phyloP scores from a whole-genome alignment of 1,284 basidiomycete species.

The Schizophyllum amplum region DNA sequence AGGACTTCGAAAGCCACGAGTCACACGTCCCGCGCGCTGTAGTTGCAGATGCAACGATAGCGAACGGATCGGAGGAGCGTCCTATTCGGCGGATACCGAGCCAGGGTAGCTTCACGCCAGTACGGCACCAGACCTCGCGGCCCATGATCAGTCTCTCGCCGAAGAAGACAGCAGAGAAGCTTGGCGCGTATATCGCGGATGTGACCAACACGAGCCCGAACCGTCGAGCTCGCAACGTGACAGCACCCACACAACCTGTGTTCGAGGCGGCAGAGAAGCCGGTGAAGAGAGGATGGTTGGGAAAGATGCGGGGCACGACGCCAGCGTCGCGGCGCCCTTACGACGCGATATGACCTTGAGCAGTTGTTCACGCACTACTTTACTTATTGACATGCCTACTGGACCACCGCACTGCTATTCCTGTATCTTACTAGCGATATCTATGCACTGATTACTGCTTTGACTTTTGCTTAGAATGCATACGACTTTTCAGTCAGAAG shows the following conservation, averaged over 20 bases:
- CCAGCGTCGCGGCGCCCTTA: slow-evolving; percentile 17
- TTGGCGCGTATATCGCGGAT: slow-evolving; percentile 42
- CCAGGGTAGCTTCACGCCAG: slow-evolving; percentile 65
- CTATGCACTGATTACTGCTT: not conserved
- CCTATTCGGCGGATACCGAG: slow-evolving; percentile 43
- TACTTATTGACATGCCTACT: slow-evolving; percentile 1
- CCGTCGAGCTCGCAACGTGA: slow-evolving; percentile 23
- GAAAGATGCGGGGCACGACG: slow-evolving; percentile 46
- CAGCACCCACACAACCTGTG: slow-evolving; percentile 13
- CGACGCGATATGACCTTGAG: slow-evolving; percentile 1
- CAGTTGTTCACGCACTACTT: not conserved
- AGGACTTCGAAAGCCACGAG: slow-evolving; percentile 55
- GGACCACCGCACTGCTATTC: slow-evolving; percentile 2
- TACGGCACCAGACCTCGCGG: slow-evolving; percentile 38
- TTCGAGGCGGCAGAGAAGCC: slow-evolving; percentile 24
- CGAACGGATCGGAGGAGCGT: slow-evolving; percentile 35
- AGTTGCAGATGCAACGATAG: slow-evolving; percentile 39
- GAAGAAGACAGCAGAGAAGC: slow-evolving; percentile 7
- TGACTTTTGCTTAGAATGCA: too few species aligned
- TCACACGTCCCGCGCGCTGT: slow-evolving; percentile 50
- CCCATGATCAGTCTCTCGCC: slow-evolving; percentile 23
- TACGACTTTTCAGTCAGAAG: too few species aligned
- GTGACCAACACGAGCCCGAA: slow-evolving; percentile 54
- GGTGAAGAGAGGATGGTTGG: slow-evolving; percentile 51
- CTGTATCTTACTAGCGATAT: not conserved